phyloP scores from a whole-genome alignment of 2,329 filamentous ascomycete species.

The Triangularia setosa region DNA sequence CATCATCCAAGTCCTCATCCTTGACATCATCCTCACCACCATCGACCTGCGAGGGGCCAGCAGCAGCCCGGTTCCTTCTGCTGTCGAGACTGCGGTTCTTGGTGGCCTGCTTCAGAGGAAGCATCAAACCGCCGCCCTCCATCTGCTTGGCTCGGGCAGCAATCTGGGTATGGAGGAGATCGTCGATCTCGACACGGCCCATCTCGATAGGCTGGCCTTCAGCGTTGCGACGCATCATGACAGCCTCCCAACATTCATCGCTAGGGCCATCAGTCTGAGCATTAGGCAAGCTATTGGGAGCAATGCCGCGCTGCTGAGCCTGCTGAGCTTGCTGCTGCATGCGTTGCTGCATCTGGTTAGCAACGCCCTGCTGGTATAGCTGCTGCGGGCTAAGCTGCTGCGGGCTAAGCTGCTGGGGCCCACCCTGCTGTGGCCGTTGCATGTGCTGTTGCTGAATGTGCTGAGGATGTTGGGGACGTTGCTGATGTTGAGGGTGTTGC shows the following conservation, averaged over 20 bases:
- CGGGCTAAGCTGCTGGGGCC: constrained; percentile 28
- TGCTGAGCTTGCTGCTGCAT: constrained; percentile 34
- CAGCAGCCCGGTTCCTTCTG: constrained; percentile 16
- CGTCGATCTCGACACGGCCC: constrained; percentile 62
- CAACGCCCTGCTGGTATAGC: too few species aligned
- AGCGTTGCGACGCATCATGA: constrained; percentile 55
- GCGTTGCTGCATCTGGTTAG: constrained; percentile 32
- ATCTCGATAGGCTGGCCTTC: constrained; percentile 52
- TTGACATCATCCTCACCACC: constrained; percentile 57
- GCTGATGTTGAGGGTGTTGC: background rate
- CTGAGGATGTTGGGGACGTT: constrained; percentile 41
- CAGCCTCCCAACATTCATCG: constrained; percentile 57
- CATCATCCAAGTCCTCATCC: constrained; percentile 70
- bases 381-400: constrained; percentile 28
- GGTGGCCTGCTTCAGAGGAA: constrained; percentile 59
- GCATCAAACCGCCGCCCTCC: constrained; percentile 72
- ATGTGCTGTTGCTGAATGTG: constrained; percentile 26
- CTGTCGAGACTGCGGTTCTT: constrained; percentile 34
- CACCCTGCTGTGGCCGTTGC: constrained; percentile 20
- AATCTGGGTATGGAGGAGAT: constrained; percentile 65
- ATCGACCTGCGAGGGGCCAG: constrained; percentile 52
- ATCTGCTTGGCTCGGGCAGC: constrained; percentile 62
- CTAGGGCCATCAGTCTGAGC: constrained; percentile 73
- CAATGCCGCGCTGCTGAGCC: constrained; percentile 35
- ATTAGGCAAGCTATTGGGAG: constrained; percentile 36